These are phyloP conservation scores for Lumnitzera littorea DNA, from an alignment of 345 rosid genomes.

Conservation along the genomic window DNA sequence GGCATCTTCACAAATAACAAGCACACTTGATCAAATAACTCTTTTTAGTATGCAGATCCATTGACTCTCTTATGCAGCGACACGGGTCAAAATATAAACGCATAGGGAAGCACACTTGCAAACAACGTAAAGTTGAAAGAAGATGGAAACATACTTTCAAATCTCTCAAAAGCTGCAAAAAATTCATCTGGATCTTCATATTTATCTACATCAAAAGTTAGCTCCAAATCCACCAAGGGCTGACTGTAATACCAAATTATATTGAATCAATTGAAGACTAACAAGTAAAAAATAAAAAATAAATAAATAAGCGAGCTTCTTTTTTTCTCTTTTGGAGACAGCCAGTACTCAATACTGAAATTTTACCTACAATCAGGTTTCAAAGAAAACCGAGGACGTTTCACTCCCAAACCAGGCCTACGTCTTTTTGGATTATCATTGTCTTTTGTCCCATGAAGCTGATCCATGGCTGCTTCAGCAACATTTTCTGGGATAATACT, in stretches of 20 bases:
- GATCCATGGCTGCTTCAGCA: slow-evolving; percentile 9
- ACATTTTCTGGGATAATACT: slow-evolving; percentile 11
- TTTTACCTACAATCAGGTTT: slow-evolving; percentile 49
- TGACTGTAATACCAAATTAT: slow-evolving; percentile 36
- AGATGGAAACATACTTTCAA: slow-evolving; percentile 40
- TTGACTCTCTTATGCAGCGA: not conserved
- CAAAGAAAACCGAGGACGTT: slow-evolving; percentile 64
- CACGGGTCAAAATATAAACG: not conserved
- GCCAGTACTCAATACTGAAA: slow-evolving; percentile 2
- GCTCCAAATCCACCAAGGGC: slow-evolving; percentile 33
- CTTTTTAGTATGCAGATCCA: too few relatives aligned
- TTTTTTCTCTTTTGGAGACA: not conserved
- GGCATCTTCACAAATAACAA: slow-evolving; percentile 37
- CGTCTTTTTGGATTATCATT: slow-evolving; percentile 39
- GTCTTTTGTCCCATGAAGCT: slow-evolving; percentile 18
- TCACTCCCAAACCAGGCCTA: slow-evolving; percentile 62
- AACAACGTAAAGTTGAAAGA: not conserved
- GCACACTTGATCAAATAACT: not conserved
- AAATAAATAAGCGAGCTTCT: not conserved
- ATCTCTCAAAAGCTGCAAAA: slow-evolving; percentile 56
- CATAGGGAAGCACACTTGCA: too few relatives aligned
- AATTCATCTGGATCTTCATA: slow-evolving; percentile 60
- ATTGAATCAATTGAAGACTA: slow-evolving; percentile 6
- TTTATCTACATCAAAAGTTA: slow-evolving; percentile 48
- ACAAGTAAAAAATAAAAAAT: too few relatives aligned